Conservation (phyloP, 1,284 basidiomycete species). For the Paramarasmius palmivorus region DNA sequence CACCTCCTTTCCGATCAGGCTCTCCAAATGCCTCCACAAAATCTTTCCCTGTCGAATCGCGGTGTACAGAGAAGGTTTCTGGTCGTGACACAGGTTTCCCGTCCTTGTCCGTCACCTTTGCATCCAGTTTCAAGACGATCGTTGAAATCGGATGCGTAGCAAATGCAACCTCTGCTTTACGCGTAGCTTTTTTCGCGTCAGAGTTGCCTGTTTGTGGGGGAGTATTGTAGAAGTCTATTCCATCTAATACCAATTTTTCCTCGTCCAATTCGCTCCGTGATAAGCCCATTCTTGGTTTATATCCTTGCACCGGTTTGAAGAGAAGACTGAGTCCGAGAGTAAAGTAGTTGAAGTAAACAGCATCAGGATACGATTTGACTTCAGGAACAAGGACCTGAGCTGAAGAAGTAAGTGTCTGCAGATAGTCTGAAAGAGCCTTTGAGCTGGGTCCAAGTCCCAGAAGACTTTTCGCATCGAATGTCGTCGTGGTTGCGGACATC, state of each 20-base stretch:
- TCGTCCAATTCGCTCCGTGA: constrained; percentile 48
- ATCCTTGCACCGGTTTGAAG: constrained; percentile 60
- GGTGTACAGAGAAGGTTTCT: constrained; percentile 42
- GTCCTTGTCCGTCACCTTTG: constrained; percentile 37
- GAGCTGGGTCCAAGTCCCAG: constrained; percentile 46
- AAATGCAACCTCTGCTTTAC: constrained; percentile 47
- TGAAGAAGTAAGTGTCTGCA: constrained; percentile 37
- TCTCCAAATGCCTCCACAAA: constrained; percentile 78
- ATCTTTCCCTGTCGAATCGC: constrained; percentile 68
- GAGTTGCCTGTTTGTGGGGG: constrained; percentile 26
- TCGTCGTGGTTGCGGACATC: constrained; percentile 14
- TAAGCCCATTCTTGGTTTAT: constrained; percentile 53
- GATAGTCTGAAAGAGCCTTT: constrained; percentile 39
- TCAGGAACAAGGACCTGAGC: constrained; percentile 43
- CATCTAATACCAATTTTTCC: constrained; percentile 57
- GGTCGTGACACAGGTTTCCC: constrained; percentile 35
- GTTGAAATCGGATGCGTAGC: constrained; percentile 55
- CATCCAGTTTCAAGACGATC: constrained; percentile 41
- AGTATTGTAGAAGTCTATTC: constrained; percentile 81
- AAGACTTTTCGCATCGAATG: constrained; percentile 36
- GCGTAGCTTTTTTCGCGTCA: constrained; percentile 16
- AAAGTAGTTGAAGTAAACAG: constrained; percentile 84
- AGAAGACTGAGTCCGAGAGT: constrained; percentile 77
- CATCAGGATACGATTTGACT: constrained; percentile 78
- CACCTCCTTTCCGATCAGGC: constrained; percentile 85